These are phyloP conservation scores for Zymoseptoria tritici DNA, from an alignment of 2,329 filamentous ascomycete genomes.

Conservation along the genomic window DNA sequence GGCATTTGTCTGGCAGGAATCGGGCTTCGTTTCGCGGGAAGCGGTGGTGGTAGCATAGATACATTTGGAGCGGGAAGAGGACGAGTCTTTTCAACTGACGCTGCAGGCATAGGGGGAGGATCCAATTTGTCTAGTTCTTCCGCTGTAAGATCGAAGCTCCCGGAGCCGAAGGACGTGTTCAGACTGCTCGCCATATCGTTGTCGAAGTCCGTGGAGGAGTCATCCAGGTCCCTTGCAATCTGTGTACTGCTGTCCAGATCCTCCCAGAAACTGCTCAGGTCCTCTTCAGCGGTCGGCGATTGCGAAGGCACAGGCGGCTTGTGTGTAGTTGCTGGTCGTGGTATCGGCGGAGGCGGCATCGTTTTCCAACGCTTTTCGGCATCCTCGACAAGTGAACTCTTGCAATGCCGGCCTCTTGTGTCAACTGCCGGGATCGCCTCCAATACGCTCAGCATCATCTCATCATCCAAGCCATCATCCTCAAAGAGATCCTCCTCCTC, in stretches of 20 bases:
- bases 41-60: not conserved
- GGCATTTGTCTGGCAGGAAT: not conserved
- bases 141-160: constrained; percentile 34
- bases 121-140: constrained; percentile 36
- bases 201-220: not conserved
- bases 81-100: not conserved
- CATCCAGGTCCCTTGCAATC: constrained; percentile 37
- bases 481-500: constrained; percentile 16
- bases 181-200: not conserved
- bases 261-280: constrained; percentile 25
- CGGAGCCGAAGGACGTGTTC: constrained; percentile 31
- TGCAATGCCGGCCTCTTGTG: not conserved
- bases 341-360: constrained; percentile 8
- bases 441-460: constrained; percentile 23
- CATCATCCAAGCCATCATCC: constrained; percentile 28
- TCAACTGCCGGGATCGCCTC: constrained; percentile 1
- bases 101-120: constrained; percentile 3
- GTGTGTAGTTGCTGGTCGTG: not conserved
- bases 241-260: constrained; percentile 42
- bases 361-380: not conserved
- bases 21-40: not conserved
- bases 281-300: constrained; percentile 8
- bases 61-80: not conserved
- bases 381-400: not conserved
- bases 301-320: not conserved